Base-by-base conservation (phyloP, 2,329 filamentous ascomycete genomes). In the Pseudopyrenochaeta lycopersici region DNA sequence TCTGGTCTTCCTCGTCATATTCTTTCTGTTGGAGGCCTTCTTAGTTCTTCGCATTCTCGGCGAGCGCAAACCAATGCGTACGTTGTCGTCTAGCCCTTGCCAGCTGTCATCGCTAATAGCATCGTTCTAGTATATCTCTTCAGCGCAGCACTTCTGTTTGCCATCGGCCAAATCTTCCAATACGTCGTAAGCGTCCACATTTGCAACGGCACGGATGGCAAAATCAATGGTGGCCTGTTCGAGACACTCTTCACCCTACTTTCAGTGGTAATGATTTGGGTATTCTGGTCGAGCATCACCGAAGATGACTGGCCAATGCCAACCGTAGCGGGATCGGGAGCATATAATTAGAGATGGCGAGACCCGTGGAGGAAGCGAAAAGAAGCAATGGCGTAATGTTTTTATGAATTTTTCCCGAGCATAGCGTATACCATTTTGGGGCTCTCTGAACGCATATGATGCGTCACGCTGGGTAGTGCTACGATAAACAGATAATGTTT, bases 221-320 rank as follows among this genome's bases (percentile, higher is more conserved):
- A 90, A 75, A 96, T 99, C 71, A 94, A 99, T 72, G 95, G 95
- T 44, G 87, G 94, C 5, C 78, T 99, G 1, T 99, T 99, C 76
- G 86, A 97, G 76, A 96, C 93, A 0, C 80, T 98, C 6, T 98
- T 99, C 79, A 98, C 93, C 0, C 82, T 97, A 1, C 79, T 94
- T 11, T 84, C 93, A 0, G 92, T 99, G 4, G 83, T 91, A 15
- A 87, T 87, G 78, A 80, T 97, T 61, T 99, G 95, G 93, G 77
- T 91, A 52, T 99, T 99, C 82, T 99, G 95, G 95, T 96, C 92
- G 41, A 97, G 92, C 79, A 99, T 99, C 68, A 99, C 95, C 14
- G 95, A 99, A 78, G 95, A 99, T 70, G 94, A 97, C 80, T 99
- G 95, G 95, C 92, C 93, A 2, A 82, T 85, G 75, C 81, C 83